Evolutionary conservation across 306 rosid species (phyloP).

Genomic region (Glycine soja): DNA sequence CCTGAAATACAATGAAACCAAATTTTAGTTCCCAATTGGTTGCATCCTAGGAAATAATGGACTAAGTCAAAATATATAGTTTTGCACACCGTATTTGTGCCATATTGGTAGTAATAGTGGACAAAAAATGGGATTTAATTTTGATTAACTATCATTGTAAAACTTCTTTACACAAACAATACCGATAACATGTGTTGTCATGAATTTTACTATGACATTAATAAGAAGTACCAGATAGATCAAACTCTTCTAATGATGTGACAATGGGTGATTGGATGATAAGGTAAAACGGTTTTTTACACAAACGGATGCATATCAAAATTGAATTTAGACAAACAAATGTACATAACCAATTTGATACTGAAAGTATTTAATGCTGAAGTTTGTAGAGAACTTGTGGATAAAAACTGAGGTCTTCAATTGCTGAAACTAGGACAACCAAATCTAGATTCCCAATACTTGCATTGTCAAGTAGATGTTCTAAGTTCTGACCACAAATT

Average conservation of each 20-base stretch:
- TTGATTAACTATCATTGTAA: background rate
- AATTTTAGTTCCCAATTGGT: conserved; percentile 12
- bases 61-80: background rate
- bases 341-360: background rate
- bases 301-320: background rate
- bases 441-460: background rate
- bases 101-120: background rate
- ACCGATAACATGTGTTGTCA: background rate
- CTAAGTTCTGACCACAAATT: background rate
- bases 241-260: background rate
- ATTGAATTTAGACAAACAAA: background rate
- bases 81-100: background rate
- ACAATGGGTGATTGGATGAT: background rate
- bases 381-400: background rate
- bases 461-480: background rate
- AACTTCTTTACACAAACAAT: background rate
- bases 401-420: background rate
- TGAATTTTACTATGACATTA: background rate
- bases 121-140: background rate
- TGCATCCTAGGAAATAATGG: conserved; percentile 7
- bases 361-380: background rate
- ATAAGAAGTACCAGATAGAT: background rate
- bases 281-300: no score
- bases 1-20: conserved; percentile 53
- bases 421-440: background rate